Conservation (phyloP, 371 early-diverging fungal species). For the Apophysomyces trapeziformis region DNA sequence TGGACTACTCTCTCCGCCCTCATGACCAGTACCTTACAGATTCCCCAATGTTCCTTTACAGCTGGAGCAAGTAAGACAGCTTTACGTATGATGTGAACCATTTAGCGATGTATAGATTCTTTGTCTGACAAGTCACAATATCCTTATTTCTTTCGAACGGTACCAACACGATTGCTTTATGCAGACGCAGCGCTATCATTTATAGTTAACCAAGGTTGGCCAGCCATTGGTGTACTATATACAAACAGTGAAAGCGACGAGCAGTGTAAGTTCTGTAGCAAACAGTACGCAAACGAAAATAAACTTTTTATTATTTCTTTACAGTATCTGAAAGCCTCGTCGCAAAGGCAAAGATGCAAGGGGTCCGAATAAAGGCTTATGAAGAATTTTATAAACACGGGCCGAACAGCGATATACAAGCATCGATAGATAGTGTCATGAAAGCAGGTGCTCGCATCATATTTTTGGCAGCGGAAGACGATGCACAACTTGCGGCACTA, state of each 20-base stretch:
- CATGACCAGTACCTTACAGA: slow-evolving; percentile 35
- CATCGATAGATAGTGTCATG: slow-evolving; percentile 6
- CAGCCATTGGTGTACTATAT: slow-evolving; percentile 28
- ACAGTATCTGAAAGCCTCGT: slow-evolving; percentile 17
- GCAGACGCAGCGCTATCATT: slow-evolving; percentile 28
- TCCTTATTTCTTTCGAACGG: slow-evolving; percentile 36
- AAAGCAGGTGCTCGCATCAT: slow-evolving; percentile 22
- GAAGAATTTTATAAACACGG: slow-evolving; percentile 22
- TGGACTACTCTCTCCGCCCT: slow-evolving; percentile 35
- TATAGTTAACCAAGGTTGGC: slow-evolving; percentile 23
- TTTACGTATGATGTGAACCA: neutral
- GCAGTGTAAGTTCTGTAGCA: slow-evolving; percentile 17
- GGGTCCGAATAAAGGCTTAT: slow-evolving; percentile 9
- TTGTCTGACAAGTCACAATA: slow-evolving; percentile 20
- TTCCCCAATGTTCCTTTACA: slow-evolving; percentile 43
- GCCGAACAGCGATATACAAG: slow-evolving; percentile 5
- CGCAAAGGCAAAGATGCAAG: slow-evolving; percentile 14
- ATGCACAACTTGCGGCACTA: slow-evolving; percentile 11
- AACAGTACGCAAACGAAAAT: neutral
- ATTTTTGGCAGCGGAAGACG: slow-evolving; percentile 18
- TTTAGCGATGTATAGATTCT: slow-evolving; percentile 11
- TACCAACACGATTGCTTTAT: slow-evolving; percentile 27
- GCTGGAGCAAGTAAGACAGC: slow-evolving; percentile 24
- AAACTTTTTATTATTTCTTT: neutral
- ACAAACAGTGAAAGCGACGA: slow-evolving; percentile 23